Evolutionary conservation across 345 rosid genomes (phyloP).

Genomic region (Bruguiera gymnorhiza): DNA sequence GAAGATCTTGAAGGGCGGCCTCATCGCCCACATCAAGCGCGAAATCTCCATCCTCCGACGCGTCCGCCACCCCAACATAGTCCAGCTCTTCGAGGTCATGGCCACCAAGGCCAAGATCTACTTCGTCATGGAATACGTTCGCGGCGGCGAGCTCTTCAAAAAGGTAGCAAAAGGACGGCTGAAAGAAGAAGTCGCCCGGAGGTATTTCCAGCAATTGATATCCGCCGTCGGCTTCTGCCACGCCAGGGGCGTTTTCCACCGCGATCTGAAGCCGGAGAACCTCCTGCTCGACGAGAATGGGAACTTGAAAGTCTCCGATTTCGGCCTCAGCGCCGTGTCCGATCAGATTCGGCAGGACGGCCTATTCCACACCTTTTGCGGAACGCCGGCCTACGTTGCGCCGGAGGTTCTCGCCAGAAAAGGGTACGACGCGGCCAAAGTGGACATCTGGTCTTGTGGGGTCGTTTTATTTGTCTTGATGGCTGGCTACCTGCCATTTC

Average conservation of each 20-base stretch:
- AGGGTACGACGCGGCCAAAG: conserved; percentile 31
- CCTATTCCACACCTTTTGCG: conserved; percentile 28
- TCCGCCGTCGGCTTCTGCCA: conserved; percentile 25
- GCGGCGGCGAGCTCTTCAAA: conserved; percentile 26
- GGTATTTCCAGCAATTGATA: conserved; percentile 26
- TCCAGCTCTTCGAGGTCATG: conserved; percentile 29
- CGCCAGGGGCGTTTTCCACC: conserved; percentile 26
- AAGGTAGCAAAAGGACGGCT: conserved; percentile 27
- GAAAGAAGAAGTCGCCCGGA: conserved; percentile 24
- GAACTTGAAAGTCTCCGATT: conserved; percentile 24
- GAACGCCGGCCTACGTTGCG: conserved; percentile 30
- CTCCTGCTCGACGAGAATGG: conserved; percentile 26
- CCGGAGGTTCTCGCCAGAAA: conserved; percentile 27
- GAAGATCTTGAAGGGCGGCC: conserved; percentile 23
- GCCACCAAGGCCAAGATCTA: conserved; percentile 32
- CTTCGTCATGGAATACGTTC: conserved; percentile 27
- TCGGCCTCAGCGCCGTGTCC: conserved; percentile 27
- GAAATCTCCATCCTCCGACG: conserved; percentile 29
- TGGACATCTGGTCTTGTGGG: conserved; percentile 29
- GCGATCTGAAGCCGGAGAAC: conserved; percentile 31
- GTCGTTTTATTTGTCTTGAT: conserved; percentile 26
- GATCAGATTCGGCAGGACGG: conserved; percentile 25
- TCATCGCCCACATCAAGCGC: conserved; percentile 24
- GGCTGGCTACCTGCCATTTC: conserved; percentile 29
- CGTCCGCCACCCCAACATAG: conserved; percentile 26